These are phyloP conservation scores for Viola pubescens DNA, from an alignment of 441 rosid species.

Conservation along the genomic window DNA sequence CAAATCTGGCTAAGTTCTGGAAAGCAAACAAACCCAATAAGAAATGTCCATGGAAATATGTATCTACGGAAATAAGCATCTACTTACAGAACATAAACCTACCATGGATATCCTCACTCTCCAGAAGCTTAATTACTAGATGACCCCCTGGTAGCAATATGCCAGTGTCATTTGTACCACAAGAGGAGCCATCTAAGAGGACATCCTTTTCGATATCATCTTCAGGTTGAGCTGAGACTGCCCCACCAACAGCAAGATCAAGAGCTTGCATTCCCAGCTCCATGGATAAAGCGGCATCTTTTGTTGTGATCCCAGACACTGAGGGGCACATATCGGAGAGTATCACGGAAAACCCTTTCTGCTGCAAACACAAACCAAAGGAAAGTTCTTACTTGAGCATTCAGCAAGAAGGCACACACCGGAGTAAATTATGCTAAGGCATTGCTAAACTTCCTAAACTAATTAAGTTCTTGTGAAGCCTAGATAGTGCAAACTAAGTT, in stretches of 20 bases:
- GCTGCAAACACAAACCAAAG: constrained; percentile 30
- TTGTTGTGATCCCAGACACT: constrained; percentile 76
- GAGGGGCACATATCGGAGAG: constrained; percentile 89
- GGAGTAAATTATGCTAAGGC: no score
- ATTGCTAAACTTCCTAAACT: no score
- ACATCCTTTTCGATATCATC: constrained; percentile 17
- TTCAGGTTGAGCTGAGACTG: constrained; percentile 27
- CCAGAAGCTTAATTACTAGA: constrained; percentile 81
- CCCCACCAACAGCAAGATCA: constrained; percentile 64
- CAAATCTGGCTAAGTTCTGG: constrained; percentile 62
- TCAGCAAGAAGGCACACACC: no score
- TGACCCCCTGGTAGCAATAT: constrained; percentile 61
- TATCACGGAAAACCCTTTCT: constrained; percentile 63
- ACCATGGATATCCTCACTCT: constrained; percentile 87
- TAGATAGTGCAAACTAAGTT: no score
- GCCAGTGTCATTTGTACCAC: constrained; percentile 29
- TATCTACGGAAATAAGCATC: neutral
- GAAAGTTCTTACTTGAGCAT: neutral
- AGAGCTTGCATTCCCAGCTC: constrained; percentile 90
- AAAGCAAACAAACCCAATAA: constrained; percentile 4
- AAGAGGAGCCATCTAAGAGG: constrained; percentile 11
- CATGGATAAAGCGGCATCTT: constrained; percentile 68
- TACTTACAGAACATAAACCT: neutral
- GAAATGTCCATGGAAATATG: constrained; percentile 7
- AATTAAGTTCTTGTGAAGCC: no score